phyloP scores from a whole-genome alignment of 2,329 filamentous ascomycete genomes.

The Orbilia javanica region DNA sequence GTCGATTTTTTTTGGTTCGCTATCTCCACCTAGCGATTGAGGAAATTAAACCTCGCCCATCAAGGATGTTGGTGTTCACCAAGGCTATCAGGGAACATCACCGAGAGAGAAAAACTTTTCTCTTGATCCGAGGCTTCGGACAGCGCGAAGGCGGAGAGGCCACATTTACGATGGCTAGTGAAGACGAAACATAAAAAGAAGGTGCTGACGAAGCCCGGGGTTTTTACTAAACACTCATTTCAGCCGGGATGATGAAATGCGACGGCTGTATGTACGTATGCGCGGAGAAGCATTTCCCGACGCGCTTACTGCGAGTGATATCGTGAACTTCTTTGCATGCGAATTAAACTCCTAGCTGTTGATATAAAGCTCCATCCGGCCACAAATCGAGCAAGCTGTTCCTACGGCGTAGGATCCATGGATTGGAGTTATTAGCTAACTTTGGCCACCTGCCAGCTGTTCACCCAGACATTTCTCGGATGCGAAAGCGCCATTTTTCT shows the following conservation, averaged over 20 bases:
- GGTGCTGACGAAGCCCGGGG: conserved; percentile 37
- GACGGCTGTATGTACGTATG: background rate
- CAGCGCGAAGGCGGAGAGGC: conserved; percentile 51
- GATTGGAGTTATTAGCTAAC: too few relatives aligned
- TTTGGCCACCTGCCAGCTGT: conserved; percentile 33
- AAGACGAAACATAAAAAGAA: conserved; percentile 35
- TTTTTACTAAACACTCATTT: background rate
- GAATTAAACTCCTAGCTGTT: conserved; percentile 23
- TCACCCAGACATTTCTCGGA: conserved; percentile 4
- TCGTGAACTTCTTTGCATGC: conserved; percentile 3
- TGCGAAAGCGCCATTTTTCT: background rate
- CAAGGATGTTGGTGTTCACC: conserved; percentile 51
- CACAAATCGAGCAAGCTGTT: conserved; percentile 32
- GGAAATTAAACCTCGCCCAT: conserved; percentile 58
- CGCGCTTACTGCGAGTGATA: conserved; percentile 25
- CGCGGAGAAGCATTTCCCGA: conserved; percentile 35
- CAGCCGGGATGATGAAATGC: conserved; percentile 43
- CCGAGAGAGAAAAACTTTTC: conserved; percentile 16
- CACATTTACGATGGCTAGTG: conserved; percentile 39
- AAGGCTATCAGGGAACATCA: conserved; percentile 26
- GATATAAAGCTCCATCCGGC: conserved; percentile 45
- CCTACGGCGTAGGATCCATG: conserved; percentile 15
- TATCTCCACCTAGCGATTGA: conserved; percentile 57
- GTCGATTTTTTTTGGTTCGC: conserved; percentile 27
- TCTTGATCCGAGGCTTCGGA: conserved; percentile 42